Evolutionary conservation across 2,329 filamentous ascomycete genomes (phyloP).

Genomic region (Seiridium cupressi): DNA sequence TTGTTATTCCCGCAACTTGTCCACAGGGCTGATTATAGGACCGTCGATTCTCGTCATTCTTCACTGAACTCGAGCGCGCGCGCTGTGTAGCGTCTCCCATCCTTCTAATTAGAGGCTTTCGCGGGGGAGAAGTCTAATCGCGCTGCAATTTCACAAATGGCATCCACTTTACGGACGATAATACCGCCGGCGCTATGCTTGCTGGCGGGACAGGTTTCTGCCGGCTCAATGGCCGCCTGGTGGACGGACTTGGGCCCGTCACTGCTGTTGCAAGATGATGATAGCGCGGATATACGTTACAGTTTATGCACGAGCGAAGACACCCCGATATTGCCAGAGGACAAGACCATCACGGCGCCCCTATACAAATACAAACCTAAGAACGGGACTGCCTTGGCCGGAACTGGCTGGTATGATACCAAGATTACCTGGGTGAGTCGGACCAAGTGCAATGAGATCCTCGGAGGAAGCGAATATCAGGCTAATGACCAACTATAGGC

Average conservation of each 20-base stretch:
- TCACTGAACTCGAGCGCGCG: no score
- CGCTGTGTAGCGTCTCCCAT: background rate
- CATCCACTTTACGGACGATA: background rate
- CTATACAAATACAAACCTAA: slow-evolving; percentile 25
- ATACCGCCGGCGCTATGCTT: slow-evolving; percentile 14
- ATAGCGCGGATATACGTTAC: slow-evolving; percentile 32
- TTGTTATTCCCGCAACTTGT: background rate
- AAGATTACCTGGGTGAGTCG: slow-evolving; percentile 26
- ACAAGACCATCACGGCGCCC: slow-evolving; percentile 25
- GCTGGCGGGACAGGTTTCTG: slow-evolving; percentile 17
- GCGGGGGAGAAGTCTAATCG: background rate
- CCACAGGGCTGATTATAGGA: no score
- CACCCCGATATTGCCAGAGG: slow-evolving; percentile 31
- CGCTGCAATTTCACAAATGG: background rate
- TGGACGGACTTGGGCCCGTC: slow-evolving; percentile 31
- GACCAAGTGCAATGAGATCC: background rate
- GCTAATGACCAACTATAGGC: slow-evolving; percentile 25
- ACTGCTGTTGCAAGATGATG: slow-evolving; percentile 33
- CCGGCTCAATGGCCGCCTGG: slow-evolving; percentile 33
- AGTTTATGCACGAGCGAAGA: slow-evolving; percentile 30
- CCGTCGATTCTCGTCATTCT: no score
- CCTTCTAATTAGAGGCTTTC: background rate
- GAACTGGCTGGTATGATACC: slow-evolving; percentile 31
- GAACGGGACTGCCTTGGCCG: slow-evolving; percentile 31
- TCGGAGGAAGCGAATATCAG: background rate